Conservation (phyloP, 805 yeast genomes). For the Kazachstania viticola region DNA sequence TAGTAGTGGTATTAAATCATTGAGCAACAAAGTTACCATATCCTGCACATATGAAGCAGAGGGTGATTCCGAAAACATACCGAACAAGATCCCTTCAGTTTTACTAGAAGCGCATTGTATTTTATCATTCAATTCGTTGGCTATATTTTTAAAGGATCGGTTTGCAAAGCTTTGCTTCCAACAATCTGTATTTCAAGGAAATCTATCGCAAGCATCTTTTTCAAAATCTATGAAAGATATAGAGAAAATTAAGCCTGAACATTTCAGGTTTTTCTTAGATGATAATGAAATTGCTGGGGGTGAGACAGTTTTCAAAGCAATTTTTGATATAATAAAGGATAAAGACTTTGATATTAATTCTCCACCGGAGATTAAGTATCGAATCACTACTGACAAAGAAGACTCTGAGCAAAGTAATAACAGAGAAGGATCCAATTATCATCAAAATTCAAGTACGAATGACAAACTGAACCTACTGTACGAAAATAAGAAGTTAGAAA, state of each 20-base stretch:
- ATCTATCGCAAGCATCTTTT: conserved; percentile 10
- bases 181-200: no score
- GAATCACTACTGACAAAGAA: conserved; percentile 19
- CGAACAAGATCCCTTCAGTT: conserved; percentile 18
- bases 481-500: conserved; percentile 4
- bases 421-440: conserved; percentile 10
- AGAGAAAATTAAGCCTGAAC: not conserved
- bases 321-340: conserved; percentile 39
- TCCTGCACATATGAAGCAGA: conserved; percentile 36
- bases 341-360: conserved; percentile 31
- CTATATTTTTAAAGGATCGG: conserved; percentile 33
- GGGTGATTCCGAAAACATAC: conserved; percentile 14
- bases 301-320: conserved; percentile 68
- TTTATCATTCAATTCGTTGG: conserved; percentile 36
- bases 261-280: not conserved
- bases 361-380: conserved; percentile 41
- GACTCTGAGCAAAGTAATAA: conserved; percentile 4
- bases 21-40: conserved; percentile 63
- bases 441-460: conserved; percentile 20
- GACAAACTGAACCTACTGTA: conserved; percentile 22
- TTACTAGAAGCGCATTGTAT: conserved; percentile 39
- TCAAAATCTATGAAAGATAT: conserved; percentile 7
- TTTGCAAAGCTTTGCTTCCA: no score
- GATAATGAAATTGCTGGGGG: conserved; percentile 39
- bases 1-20: conserved; percentile 40